Conservation (phyloP, 1,284 basidiomycete genomes). For the Puccinia polysora region DNA sequence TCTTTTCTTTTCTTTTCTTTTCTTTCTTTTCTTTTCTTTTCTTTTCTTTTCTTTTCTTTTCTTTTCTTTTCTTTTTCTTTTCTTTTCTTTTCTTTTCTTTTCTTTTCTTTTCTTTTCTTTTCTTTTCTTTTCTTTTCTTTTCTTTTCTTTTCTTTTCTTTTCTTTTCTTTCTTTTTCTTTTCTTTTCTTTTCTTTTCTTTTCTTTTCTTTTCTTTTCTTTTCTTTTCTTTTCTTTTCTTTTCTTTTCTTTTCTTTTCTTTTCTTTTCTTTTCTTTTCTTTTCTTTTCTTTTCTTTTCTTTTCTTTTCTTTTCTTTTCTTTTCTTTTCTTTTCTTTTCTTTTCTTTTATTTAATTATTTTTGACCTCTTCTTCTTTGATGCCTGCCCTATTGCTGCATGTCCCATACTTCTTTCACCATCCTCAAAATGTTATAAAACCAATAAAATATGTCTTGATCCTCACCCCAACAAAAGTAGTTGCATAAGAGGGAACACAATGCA, state of each 20-base stretch:
- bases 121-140: background rate
- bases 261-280: background rate
- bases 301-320: background rate
- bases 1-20: background rate
- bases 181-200: background rate
- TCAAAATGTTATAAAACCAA: no score
- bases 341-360: slow-evolving; percentile 1
- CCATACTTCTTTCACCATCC: no score
- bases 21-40: background rate
- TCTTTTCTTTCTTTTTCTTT: background rate
- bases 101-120: background rate
- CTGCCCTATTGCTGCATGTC: no score
- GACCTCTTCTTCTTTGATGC: no score
- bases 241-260: background rate
- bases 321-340: background rate
- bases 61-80: background rate
- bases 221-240: background rate
- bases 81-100: background rate
- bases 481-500: no score
- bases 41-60: background rate
- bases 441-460: no score
- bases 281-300: background rate
- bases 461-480: no score
- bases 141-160: background rate
- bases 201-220: background rate